A percentile compares a stretch with the other conserved stretches of the same genome.
Conservation (phyloP, 495 filamentous ascomycete species). For the Penicillium roqueforti region DNA sequence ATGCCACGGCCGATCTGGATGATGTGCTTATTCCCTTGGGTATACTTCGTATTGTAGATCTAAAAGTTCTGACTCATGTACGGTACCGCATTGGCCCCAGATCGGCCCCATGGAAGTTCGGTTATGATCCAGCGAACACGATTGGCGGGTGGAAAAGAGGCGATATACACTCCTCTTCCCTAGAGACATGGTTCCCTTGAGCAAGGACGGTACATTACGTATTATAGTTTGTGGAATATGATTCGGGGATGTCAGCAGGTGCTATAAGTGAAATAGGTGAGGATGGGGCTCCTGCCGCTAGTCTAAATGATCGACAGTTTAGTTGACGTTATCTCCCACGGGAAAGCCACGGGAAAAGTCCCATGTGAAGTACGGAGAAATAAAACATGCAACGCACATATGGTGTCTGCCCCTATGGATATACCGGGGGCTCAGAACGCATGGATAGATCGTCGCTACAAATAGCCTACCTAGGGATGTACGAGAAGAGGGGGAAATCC, state of each 20-base stretch:
- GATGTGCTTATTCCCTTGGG: conserved; percentile 2
- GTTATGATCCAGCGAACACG: background rate
- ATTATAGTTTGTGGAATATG: background rate
- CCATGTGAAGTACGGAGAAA: background rate
- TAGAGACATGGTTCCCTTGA: background rate
- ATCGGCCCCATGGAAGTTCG: background rate
- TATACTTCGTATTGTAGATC: background rate
- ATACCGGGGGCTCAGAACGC: background rate
- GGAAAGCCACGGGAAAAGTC: background rate
- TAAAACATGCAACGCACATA: background rate
- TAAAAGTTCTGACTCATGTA: background rate
- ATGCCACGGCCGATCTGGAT: conserved; percentile 7
- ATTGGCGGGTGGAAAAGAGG: conserved; percentile 1
- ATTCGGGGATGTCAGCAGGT: background rate
- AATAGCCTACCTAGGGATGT: background rate
- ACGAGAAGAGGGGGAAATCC: conserved; percentile 3
- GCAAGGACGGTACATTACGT: background rate
- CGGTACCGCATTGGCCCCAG: background rate
- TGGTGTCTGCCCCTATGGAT: background rate
- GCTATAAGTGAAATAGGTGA: background rate
- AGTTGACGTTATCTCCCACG: background rate
- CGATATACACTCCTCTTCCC: background rate
- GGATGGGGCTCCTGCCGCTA: conserved; percentile 4
- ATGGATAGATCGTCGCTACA: background rate
- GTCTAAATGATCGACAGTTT: background rate